Conservation (phyloP, 2,329 filamentous ascomycete genomes). For the Colletotrichum sp. region DNA sequence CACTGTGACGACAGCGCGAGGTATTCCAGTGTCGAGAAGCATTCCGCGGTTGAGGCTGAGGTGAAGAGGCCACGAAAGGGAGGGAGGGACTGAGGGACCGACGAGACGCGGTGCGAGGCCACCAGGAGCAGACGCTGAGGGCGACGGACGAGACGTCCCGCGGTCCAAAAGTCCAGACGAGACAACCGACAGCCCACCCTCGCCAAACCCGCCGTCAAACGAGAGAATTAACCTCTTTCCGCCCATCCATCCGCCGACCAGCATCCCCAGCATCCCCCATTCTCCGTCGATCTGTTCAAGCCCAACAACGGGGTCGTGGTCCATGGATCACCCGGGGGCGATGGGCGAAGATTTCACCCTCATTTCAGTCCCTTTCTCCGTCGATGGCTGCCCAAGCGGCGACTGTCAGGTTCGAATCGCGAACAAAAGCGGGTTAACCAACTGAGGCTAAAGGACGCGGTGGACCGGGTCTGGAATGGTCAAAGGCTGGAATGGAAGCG, state of each 20-base stretch:
- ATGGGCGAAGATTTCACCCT: neutral
- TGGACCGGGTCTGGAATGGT: slow-evolving; percentile 13
- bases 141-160: neutral
- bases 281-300: slow-evolving; percentile 15
- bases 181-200: neutral
- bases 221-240: slow-evolving; percentile 1
- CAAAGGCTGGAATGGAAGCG: slow-evolving; percentile 10
- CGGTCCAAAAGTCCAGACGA: neutral
- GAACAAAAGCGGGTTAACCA: neutral
- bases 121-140: neutral
- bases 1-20: neutral
- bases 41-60: neutral
- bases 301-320: slow-evolving; percentile 7
- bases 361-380: neutral
- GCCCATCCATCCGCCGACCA: neutral
- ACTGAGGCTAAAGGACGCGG: neutral
- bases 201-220: neutral
- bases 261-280: slow-evolving; percentile 5
- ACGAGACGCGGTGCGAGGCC: neutral
- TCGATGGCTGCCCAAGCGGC: slow-evolving; percentile 21
- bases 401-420: slow-evolving; percentile 13
- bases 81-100: neutral
- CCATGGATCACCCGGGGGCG: neutral
- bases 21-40: neutral
- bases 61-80: neutral